phyloP scores from a whole-genome alignment of 345 rosid genomes.

The Turritis glabra region DNA sequence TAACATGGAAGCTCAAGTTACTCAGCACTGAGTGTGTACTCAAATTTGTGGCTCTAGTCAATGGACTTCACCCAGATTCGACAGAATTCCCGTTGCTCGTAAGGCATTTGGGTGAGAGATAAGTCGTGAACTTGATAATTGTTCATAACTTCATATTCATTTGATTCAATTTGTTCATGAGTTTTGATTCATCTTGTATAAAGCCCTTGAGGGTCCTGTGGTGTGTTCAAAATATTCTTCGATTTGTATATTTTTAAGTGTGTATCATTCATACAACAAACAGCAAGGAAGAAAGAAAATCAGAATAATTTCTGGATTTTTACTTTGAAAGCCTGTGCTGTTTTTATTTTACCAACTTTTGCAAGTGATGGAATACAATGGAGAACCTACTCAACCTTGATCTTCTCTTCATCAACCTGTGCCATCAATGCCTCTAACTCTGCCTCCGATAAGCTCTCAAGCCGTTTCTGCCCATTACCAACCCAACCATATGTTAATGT shows the following conservation, averaged over 20 bases:
- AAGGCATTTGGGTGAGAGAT: slow-evolving; percentile 39
- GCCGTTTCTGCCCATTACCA: slow-evolving; percentile 63
- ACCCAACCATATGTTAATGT: slow-evolving; percentile 4
- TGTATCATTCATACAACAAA: slow-evolving; percentile 22
- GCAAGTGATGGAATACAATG: slow-evolving; percentile 16
- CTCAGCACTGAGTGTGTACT: slow-evolving; percentile 49
- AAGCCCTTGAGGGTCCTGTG: slow-evolving; percentile 12
- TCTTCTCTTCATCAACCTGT: slow-evolving; percentile 96
- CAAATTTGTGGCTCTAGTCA: slow-evolving; percentile 67
- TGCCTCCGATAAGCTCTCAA: slow-evolving; percentile 88
- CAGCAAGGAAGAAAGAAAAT: slow-evolving; percentile 19
- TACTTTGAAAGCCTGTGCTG: slow-evolving; percentile 15
- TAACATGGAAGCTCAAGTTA: slow-evolving; percentile 74
- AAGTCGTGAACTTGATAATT: slow-evolving; percentile 19
- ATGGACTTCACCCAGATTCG: slow-evolving; percentile 63
- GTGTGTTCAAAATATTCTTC: slow-evolving; percentile 19
- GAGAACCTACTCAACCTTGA: slow-evolving; percentile 30
- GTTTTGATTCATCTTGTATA: slow-evolving; percentile 28
- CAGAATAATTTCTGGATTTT: neutral
- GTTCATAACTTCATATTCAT: slow-evolving; percentile 29
- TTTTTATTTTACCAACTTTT: slow-evolving; percentile 11
- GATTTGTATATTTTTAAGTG: slow-evolving; percentile 26
- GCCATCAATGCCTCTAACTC: slow-evolving; percentile 81
- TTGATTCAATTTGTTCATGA: slow-evolving; percentile 31
- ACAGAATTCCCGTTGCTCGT: slow-evolving; percentile 47